Conservation (phyloP, 768 basidiomycete species). For the Candolleomyces aberdarensis region DNA sequence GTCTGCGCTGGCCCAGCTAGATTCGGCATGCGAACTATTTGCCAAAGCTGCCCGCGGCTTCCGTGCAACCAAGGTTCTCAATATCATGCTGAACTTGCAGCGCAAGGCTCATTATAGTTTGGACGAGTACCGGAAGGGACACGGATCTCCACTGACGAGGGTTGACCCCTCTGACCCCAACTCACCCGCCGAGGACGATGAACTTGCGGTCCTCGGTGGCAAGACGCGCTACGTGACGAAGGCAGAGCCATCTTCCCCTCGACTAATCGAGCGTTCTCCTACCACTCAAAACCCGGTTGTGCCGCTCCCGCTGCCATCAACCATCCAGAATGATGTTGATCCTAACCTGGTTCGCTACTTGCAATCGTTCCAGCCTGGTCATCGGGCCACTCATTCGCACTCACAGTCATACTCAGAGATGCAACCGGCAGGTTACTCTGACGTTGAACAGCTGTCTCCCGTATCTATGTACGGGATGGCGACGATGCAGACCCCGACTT, state of each 20-base stretch:
- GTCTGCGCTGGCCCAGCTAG: slow-evolving; percentile 68
- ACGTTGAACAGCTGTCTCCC: slow-evolving; percentile 36
- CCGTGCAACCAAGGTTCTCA: slow-evolving; percentile 59
- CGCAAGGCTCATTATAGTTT: slow-evolving; percentile 64
- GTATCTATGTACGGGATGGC: slow-evolving; percentile 48
- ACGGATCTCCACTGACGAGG: slow-evolving; percentile 14
- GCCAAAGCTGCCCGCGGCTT: slow-evolving; percentile 67
- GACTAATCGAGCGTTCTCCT: slow-evolving; percentile 62
- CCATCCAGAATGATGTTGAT: slow-evolving; percentile 49
- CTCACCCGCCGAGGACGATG: slow-evolving; percentile 48
- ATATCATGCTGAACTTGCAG: slow-evolving; percentile 61
- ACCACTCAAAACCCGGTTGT: slow-evolving; percentile 70
- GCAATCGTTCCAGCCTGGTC: slow-evolving; percentile 47
- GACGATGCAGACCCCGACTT: slow-evolving; percentile 28
- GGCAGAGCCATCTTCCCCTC: slow-evolving; percentile 55
- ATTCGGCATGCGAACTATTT: slow-evolving; percentile 74
- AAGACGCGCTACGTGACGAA: slow-evolving; percentile 63
- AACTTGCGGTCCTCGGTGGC: slow-evolving; percentile 61
- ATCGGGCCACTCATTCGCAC: not conserved
- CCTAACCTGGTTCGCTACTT: slow-evolving; percentile 69
- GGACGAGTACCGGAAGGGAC: slow-evolving; percentile 61
- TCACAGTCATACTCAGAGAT: slow-evolving; percentile 6
- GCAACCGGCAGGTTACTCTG: slow-evolving; percentile 20
- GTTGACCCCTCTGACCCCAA: slow-evolving; percentile 1
- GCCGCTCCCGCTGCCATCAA: slow-evolving; percentile 59